Conservation (phyloP, 75 land plant species). For the Cunninghamia lanceolata region DNA sequence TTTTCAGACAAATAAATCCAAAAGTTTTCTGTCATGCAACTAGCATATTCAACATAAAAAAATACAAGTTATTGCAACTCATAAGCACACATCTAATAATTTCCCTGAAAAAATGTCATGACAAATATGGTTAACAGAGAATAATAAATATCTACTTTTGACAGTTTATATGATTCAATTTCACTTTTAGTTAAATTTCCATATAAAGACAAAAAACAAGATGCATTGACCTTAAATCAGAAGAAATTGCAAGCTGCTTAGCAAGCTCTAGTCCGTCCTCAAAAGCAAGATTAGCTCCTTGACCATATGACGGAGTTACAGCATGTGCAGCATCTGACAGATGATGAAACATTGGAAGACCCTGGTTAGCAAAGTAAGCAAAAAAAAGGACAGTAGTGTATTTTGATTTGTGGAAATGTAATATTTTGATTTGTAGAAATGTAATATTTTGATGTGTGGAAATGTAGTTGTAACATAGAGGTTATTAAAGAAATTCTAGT, state of each 20-base stretch:
- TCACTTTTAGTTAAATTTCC: neutral
- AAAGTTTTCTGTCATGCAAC: neutral
- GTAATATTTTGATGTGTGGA: neutral
- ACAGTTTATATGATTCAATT: neutral
- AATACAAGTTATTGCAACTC: neutral
- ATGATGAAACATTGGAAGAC: neutral
- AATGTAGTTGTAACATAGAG: neutral
- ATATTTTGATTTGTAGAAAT: constrained; percentile 5
- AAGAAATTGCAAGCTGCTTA: constrained; percentile 24
- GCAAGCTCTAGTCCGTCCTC: constrained; percentile 58
- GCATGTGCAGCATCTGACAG: constrained; percentile 59
- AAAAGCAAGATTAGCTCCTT: constrained; percentile 55
- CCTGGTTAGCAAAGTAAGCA: neutral
- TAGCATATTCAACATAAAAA: neutral
- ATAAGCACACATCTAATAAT: neutral
- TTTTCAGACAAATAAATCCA: constrained; percentile 3
- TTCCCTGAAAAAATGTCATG: neutral
- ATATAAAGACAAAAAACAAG: neutral
- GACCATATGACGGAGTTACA: constrained; percentile 50
- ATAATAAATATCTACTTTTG: neutral
- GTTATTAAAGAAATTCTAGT: neutral
- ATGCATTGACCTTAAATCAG: constrained; percentile 21
- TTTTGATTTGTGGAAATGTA: neutral
- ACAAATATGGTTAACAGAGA: neutral
- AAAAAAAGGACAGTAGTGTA: neutral